Evolutionary conservation across 805 yeast genomes (phyloP), one percentile per base, ranked within the genome.

Genomic region (Candida pseudofarinosa): DNA sequence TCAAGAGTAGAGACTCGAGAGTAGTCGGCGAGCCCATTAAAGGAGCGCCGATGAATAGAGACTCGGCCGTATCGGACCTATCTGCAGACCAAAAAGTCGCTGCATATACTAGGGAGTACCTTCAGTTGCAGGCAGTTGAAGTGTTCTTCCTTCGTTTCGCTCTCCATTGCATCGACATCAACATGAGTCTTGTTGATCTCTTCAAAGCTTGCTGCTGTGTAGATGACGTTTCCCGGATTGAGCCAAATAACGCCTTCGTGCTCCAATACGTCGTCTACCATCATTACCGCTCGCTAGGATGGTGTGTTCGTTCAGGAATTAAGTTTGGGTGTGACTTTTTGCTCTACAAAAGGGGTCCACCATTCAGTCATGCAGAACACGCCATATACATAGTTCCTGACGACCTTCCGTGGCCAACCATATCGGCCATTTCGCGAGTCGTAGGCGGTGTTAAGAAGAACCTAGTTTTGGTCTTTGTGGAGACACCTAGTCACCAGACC

Each of bases 291-390:
- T 82, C 96, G 0, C 73, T 79, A 19, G 97, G 97, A 0, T 93
- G 98, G 97, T 91, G 97, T 68, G 93, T 84, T 2, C 73, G 95
- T 45, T 79, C 90, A 0, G 99, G 98, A 0, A 77, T 89, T 43
- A 93, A 93, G 61, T 93, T 93, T 61, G 96, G 97, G 2, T 77
- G 86, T n/a, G 95, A 90, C 54, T 84, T 70, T 61, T 65, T 93
- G 6, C 69, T 93, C 4, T 93, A 93, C 60, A 80, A 83, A 41
- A 71, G 91, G 44, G 99, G 99, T 0, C 99, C 98, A 6, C 97
- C 97, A 1, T 88, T 90, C 59, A 80, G 84, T 39, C 99, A 93
- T 59, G 97, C 99, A 0, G 96, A 89, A 58, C 87, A 79, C 60
- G 87, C 91, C 4, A 66, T 88, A 3, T 56, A 76, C 37, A 67